These are phyloP conservation scores for Rubus parviflorus DNA, from an alignment of 306 rosid genomes.

Conservation along the genomic window DNA sequence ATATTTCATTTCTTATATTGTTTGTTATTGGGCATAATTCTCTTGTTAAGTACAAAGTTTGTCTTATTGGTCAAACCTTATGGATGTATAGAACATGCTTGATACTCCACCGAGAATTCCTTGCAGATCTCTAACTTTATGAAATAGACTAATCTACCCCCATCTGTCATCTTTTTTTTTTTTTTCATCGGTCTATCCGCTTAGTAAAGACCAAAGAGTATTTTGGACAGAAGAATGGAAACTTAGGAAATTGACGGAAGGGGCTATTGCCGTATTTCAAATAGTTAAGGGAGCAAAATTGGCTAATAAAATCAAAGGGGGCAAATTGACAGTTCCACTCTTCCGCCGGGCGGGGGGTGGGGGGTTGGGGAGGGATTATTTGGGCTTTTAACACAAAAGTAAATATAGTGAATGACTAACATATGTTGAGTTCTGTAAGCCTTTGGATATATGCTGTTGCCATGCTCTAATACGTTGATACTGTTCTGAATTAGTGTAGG, in stretches of 20 bases:
- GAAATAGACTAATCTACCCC: neutral
- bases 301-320: too few species aligned
- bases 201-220: neutral
- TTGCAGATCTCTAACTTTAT: neutral
- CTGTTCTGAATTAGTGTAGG: constrained; percentile 54
- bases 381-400: neutral
- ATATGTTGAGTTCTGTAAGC: neutral
- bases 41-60: neutral
- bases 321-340: too few species aligned
- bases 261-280: too few species aligned
- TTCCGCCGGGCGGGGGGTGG: too few species aligned
- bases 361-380: too few species aligned
- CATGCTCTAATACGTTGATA: constrained; percentile 15
- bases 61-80: neutral
- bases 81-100: neutral
- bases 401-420: neutral
- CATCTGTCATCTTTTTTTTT: neutral
- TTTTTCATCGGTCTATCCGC: too few species aligned
- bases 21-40: neutral
- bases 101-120: neutral
- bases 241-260: too few species aligned
- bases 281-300: too few species aligned
- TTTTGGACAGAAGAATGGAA: too few species aligned
- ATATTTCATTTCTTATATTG: neutral
- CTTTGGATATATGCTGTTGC: neutral